These are phyloP conservation scores for Mimosa pudica DNA, from an alignment of 306 rosid species.

Conservation along the genomic window DNA sequence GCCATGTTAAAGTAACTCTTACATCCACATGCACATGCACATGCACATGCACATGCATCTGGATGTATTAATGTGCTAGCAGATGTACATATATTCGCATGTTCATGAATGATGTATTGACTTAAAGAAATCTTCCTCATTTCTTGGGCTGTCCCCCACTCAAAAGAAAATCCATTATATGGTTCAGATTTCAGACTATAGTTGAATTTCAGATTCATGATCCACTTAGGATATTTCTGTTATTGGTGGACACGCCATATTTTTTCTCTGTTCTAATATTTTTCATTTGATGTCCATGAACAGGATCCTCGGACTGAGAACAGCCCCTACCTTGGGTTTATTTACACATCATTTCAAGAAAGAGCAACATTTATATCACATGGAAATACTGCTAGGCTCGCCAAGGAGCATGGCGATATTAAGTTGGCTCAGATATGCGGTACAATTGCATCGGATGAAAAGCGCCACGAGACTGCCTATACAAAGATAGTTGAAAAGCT, in stretches of 20 bases:
- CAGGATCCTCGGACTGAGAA: constrained; percentile 71
- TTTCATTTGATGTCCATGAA: background rate
- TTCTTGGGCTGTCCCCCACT: background rate
- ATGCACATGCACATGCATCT: background rate
- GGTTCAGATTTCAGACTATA: background rate
- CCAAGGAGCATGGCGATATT: constrained; percentile 60
- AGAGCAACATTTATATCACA: constrained; percentile 72
- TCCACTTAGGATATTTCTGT: background rate
- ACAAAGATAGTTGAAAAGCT: constrained; percentile 69
- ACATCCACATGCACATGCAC: background rate
- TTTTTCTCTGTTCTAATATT: background rate
- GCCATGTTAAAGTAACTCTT: constrained; percentile 1
- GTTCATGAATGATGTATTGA: background rate
- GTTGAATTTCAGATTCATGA: constrained; percentile 5
- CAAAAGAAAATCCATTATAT: background rate
- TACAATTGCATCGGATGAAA: constrained; percentile 67
- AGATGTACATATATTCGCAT: background rate
- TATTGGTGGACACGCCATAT: background rate
- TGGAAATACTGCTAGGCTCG: constrained; percentile 72
- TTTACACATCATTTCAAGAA: constrained; percentile 71
- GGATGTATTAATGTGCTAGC: background rate
- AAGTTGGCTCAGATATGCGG: constrained; percentile 75
- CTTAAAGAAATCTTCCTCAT: constrained; percentile 2
- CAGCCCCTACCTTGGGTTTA: constrained; percentile 68
- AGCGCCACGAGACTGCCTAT: constrained; percentile 72